Evolutionary conservation across 257 asterid species (phyloP).

Genomic region (Penstemon newberryi): DNA sequence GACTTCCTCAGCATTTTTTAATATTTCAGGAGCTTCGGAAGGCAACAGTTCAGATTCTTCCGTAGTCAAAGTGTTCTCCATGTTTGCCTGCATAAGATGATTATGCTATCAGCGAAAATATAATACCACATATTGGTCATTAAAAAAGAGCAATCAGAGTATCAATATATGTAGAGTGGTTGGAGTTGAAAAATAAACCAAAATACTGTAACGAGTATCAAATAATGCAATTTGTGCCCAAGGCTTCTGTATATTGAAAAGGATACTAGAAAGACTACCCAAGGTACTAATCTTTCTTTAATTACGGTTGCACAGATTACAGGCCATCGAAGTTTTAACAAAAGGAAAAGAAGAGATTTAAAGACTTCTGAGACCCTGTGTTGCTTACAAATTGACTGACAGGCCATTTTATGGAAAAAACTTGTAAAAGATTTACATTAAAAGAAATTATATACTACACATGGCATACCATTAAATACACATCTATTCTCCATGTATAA

Average conservation of each 20-base stretch:
- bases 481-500: not conserved
- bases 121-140: not conserved
- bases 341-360: not conserved
- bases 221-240: not conserved
- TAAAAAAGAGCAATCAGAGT: constrained; percentile 6
- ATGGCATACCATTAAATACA: not conserved
- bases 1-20: constrained; percentile 29
- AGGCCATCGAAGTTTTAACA: not conserved
- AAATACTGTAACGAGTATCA: not conserved
- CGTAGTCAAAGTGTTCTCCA: constrained; percentile 39
- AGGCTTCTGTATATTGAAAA: not conserved
- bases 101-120: constrained; percentile 17
- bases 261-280: not conserved
- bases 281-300: not conserved
- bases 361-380: constrained; percentile 3
- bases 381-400: not conserved
- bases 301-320: not conserved
- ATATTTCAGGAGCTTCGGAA: constrained; percentile 45
- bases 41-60: constrained; percentile 49
- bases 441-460: not conserved
- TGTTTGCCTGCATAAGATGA: constrained; percentile 50
- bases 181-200: constrained; percentile 5
- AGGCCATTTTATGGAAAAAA: not conserved
- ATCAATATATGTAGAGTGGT: constrained; percentile 14
- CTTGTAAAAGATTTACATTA: not conserved